These are phyloP conservation scores for Diaporthe velutina DNA, from an alignment of 2,329 filamentous ascomycete genomes.

Conservation along the genomic window DNA sequence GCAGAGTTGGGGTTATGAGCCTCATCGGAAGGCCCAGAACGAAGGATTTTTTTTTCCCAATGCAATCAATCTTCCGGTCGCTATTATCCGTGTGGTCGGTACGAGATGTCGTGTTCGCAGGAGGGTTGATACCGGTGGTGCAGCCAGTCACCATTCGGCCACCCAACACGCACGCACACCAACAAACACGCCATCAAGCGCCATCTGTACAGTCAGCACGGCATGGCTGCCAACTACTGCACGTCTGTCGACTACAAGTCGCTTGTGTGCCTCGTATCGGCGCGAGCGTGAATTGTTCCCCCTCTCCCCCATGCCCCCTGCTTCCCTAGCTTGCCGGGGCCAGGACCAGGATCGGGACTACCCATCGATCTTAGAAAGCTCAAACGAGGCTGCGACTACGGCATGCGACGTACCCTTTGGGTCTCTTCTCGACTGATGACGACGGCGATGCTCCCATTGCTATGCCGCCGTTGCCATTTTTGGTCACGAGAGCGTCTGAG, in stretches of 20 bases:
- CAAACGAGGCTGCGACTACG: constrained; percentile 28
- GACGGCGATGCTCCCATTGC: neutral
- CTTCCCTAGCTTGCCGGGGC: neutral
- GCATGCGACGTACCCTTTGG: constrained; percentile 3
- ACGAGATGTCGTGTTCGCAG: constrained; percentile 17
- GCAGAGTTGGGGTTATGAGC: constrained; percentile 5
- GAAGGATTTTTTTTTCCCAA: neutral
- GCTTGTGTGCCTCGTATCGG: constrained; percentile 38
- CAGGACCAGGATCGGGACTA: neutral
- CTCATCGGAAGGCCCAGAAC: constrained; percentile 13
- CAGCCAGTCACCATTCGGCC: neutral
- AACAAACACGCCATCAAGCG: constrained; percentile 9
- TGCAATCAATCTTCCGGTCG: constrained; percentile 12
- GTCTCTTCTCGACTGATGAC: neutral
- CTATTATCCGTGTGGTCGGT: constrained; percentile 13
- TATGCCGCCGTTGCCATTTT: neutral
- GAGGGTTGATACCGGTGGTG: neutral
- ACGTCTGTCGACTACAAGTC: neutral
- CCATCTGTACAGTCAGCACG: constrained; percentile 24
- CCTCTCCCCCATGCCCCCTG: neutral
- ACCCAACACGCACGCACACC: neutral
- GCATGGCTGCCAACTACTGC: constrained; percentile 29
- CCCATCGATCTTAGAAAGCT: constrained; percentile 9
- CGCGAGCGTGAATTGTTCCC: neutral
- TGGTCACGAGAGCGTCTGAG: neutral